A percentile compares a stretch with the other conserved stretches of the same genome.
phyloP scores from a whole-genome alignment of 768 basidiomycete genomes.

The Agaricus subrufescens region DNA sequence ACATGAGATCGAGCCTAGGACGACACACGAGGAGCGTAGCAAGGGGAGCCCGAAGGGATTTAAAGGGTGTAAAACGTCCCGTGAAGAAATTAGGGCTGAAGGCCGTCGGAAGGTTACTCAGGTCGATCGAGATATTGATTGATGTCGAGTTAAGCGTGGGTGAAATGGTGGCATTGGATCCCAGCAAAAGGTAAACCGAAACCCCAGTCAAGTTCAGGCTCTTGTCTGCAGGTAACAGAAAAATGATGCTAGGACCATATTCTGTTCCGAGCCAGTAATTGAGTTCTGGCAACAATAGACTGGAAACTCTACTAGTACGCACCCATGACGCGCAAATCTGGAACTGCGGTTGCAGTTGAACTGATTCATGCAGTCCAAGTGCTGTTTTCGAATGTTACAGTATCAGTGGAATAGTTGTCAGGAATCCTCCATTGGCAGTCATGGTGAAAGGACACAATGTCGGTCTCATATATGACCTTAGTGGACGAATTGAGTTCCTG shows the following conservation, averaged over 20 bases:
- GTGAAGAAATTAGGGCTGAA: background rate
- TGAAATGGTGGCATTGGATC: background rate
- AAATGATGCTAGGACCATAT: background rate
- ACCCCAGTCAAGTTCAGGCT: background rate
- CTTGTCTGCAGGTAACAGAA: background rate
- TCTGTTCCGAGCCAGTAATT: background rate
- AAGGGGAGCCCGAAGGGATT: background rate
- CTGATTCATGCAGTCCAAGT: background rate
- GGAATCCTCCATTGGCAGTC: constrained; percentile 1
- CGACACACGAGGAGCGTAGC: background rate
- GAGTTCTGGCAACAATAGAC: background rate
- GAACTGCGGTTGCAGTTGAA: background rate
- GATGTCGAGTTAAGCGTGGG: background rate
- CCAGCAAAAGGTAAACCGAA: background rate
- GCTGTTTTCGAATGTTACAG: background rate
- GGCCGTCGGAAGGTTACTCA: background rate
- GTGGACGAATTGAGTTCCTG: background rate
- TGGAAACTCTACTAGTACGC: background rate
- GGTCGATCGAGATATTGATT: background rate
- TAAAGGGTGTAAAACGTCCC: no score
- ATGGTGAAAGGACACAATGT: background rate
- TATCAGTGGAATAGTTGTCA: background rate
- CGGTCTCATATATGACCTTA: background rate
- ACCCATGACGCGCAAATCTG: background rate
- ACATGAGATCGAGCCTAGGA: background rate